Evolutionary conservation across 2,329 filamentous ascomycete genomes (phyloP).

Genomic region (Rutstroemia sydowiana): DNA sequence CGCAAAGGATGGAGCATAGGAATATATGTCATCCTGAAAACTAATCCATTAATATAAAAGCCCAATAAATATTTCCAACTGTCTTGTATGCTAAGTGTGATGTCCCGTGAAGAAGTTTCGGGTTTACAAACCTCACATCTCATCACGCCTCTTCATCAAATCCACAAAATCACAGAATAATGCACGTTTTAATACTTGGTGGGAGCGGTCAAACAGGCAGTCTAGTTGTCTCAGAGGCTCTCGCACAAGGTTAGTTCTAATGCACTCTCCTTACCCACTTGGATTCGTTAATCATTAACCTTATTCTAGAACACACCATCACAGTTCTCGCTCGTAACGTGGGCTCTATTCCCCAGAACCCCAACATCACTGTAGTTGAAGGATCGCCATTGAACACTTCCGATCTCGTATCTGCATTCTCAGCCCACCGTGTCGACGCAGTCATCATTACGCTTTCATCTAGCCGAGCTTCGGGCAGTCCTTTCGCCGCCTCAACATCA

Average conservation of each 20-base stretch:
- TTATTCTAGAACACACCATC: constrained; percentile 33
- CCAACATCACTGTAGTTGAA: constrained; percentile 33
- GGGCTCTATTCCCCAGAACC: constrained; percentile 25
- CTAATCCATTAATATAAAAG: no score
- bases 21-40: no score
- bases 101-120: no score
- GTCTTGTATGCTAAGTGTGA: no score
- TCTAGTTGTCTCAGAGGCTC: constrained; percentile 35
- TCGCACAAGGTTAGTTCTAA: constrained; percentile 20
- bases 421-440: constrained; percentile 26
- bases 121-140: neutral
- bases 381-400: constrained; percentile 21
- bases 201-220: constrained; percentile 41
- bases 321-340: constrained; percentile 40
- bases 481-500: constrained; percentile 34
- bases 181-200: constrained; percentile 40
- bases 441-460: constrained; percentile 44
- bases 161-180: constrained; percentile 12
- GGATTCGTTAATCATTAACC: neutral
- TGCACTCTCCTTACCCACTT: neutral
- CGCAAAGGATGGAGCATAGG: no score
- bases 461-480: constrained; percentile 38
- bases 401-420: constrained; percentile 11
- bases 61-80: no score
- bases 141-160: neutral